Percentiles rank a stretch among this genome's conserved stretches.
These are phyloP conservation scores for Ramichloridium luteum DNA, from an alignment of 2,329 filamentous ascomycete genomes.

Conservation along the genomic window DNA sequence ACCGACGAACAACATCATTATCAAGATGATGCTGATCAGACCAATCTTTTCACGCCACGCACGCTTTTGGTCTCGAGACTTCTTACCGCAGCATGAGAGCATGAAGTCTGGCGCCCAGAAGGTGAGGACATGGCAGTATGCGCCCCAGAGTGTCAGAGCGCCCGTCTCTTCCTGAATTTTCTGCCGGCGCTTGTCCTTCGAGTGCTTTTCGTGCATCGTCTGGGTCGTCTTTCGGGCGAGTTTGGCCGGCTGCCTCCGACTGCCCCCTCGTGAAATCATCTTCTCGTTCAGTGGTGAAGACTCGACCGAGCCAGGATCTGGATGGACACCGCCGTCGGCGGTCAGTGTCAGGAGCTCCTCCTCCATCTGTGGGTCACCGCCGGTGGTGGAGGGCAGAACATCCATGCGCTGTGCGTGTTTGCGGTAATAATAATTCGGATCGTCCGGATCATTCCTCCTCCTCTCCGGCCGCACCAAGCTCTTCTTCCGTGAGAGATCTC, in stretches of 20 bases:
- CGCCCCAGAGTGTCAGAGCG: constrained; percentile 83
- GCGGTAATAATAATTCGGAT: constrained; percentile 92
- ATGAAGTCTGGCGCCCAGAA: constrained; percentile 89
- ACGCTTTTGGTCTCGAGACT: constrained; percentile 70
- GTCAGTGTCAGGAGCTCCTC: constrained; percentile 41
- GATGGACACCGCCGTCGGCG: constrained; percentile 38
- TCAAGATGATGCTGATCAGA: constrained; percentile 79
- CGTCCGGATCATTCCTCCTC: constrained; percentile 68
- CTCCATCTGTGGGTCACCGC: constrained; percentile 78
- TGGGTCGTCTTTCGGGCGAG: constrained; percentile 54
- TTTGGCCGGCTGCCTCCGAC: constrained; percentile 22
- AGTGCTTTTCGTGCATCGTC: constrained; percentile 48
- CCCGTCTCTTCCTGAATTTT: constrained; percentile 52
- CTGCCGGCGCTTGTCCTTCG: constrained; percentile 33
- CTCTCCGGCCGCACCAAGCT: constrained; percentile 85
- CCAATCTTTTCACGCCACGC: constrained; percentile 99
- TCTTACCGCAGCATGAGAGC: constrained; percentile 73
- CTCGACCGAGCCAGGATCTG: constrained; percentile 11
- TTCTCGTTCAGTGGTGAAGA: constrained; percentile 27
- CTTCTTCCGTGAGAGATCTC: constrained; percentile 57
- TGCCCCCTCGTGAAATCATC: constrained; percentile 24
- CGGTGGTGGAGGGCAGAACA: constrained; percentile 79
- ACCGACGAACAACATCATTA: constrained; percentile 80
- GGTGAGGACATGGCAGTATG: constrained; percentile 86
- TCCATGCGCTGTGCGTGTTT: constrained; percentile 91